These are phyloP conservation scores for Candida palmyrensis DNA, from an alignment of 805 yeast species.

Conservation along the genomic window DNA sequence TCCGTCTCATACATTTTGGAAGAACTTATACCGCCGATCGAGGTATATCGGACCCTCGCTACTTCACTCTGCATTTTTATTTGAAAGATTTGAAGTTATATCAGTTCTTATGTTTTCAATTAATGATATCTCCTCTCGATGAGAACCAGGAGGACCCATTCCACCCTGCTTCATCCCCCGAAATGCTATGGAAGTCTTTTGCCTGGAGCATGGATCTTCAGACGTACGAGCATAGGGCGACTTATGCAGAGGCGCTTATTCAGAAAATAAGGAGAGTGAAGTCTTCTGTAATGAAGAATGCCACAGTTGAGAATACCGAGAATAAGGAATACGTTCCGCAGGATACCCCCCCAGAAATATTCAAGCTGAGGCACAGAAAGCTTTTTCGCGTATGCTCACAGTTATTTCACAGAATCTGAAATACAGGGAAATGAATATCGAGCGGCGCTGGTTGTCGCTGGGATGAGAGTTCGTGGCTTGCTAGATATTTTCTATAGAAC, in stretches of 20 bases:
- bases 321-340: too few relatives aligned
- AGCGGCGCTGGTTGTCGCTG: too few relatives aligned
- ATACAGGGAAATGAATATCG: too few relatives aligned
- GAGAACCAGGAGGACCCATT: not conserved
- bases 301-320: too few relatives aligned
- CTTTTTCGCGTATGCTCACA: too few relatives aligned
- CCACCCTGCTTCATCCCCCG: not conserved
- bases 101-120: slow-evolving; percentile 4
- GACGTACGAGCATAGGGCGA: not conserved
- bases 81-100: slow-evolving; percentile 1
- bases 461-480: too few relatives aligned
- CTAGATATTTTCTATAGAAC: too few relatives aligned
- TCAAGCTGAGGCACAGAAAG: too few relatives aligned
- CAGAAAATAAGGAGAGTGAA: slow-evolving; percentile 2
- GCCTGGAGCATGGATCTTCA: not conserved
- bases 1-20: slow-evolving; percentile 5
- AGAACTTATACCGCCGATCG: slow-evolving; percentile 3
- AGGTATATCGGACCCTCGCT: slow-evolving; percentile 6
- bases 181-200: slow-evolving; percentile 3
- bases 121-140: not conserved
- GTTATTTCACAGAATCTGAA: too few relatives aligned
- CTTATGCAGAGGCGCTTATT: slow-evolving; percentile 4
- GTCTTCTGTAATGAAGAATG: too few relatives aligned
- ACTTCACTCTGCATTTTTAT: slow-evolving; percentile 3
- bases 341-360: too few relatives aligned